Evolutionary conservation across 805 yeast species (phyloP), one percentile per base, ranked within the genome.

Genomic region (Kregervanrija pseudodelftensis): DNA sequence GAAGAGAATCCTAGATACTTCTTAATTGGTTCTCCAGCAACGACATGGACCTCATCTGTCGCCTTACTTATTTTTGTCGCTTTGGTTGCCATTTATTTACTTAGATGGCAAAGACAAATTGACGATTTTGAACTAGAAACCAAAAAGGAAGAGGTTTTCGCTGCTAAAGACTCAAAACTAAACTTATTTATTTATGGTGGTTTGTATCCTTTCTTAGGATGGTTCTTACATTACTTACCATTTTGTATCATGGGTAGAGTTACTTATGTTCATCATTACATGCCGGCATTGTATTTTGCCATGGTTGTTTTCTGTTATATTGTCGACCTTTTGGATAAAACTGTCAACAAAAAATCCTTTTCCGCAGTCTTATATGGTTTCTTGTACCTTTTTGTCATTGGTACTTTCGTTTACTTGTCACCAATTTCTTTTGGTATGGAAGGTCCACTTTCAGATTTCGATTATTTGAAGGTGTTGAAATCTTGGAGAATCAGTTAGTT

Each of bases 231-330:
- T 66, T 91, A 72, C 65, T 60, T 85, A 57, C 98, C 99, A 32
- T 91, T 91, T 66, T 77, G 84, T 31, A 66, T 88, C 48, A 91
- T 91, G 99, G 89, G 95, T 11, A 85, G 99, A 71, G 97, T 93
- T 46, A 89, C 95, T 2, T 91, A 93, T 63, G 93, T 91, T 32
- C 99, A 91, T 67, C 99, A 91, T 64, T 91, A 91, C 65, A 77
- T 89, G 53, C 99, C 99, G 11, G 96, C 98, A 1, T 74, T 90
- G 51, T 91, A 85, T 67, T 91, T 91, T 69, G 98, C 98, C 41
- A 82, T 89, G 70, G 69, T 90, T 51, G 82, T 87, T 30, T 72
- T 79, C 53, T 79, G 77, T 45, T 85, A 78, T 63, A 67, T 76
- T 51, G 66, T 82, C 39, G 87, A 82, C 58, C 46, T 48, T 5